Evolutionary conservation across 2,329 filamentous ascomycete species (phyloP), one percentile per base, ranked within the genome.

Genomic region (Neoscytalidium dimidiatum): DNA sequence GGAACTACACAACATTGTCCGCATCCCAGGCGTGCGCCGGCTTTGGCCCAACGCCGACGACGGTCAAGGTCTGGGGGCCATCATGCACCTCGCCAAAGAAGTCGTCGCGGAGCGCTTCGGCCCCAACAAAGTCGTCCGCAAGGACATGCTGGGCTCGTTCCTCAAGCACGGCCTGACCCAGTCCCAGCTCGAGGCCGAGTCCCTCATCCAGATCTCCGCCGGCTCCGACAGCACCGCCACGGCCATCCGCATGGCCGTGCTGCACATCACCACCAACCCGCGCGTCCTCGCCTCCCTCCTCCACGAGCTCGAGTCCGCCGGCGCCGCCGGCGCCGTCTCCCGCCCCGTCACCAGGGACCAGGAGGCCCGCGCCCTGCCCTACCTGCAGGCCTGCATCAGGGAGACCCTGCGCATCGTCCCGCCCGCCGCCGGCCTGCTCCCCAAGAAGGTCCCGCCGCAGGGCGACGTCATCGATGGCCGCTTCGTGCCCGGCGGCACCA

Each of bases 211-310:
- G 65, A 82, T 83, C 44, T 76, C 85, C 4, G 85, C 85, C 4
- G 86, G 86, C 3, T 84, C 84, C 0, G 86, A 88, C 66, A 87
- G 84, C 0, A 86, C 85, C 0, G 84, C 86, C 0, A 85, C 83
- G 0, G 81, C 81, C 1, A 80, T 88, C 9, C 81, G 86, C 2
- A 77, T 81, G 41, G 85, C 81, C 1, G 67, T 88, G 63, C 78
- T 87, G 23, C 80, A 84, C 70, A 71, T 88, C 64, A 79, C 83
- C 23, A 84, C 80, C n/a, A 82, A 79, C 26, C 82, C 83, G 0
- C 76, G 75, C 1, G 79, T 85, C 0, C 79, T 82, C 64, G 64
- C 68, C 3, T 81, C 74, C 3, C 74, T 88, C 0, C 79, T 80
- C 4, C 74, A 66, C 0, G 84, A 88, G 67, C 80, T 84, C 8